Evolutionary conservation across 2,329 filamentous ascomycete genomes (phyloP), one percentile per base, ranked within the genome.

Genomic region (Tolypocladium guangdongense): DNA sequence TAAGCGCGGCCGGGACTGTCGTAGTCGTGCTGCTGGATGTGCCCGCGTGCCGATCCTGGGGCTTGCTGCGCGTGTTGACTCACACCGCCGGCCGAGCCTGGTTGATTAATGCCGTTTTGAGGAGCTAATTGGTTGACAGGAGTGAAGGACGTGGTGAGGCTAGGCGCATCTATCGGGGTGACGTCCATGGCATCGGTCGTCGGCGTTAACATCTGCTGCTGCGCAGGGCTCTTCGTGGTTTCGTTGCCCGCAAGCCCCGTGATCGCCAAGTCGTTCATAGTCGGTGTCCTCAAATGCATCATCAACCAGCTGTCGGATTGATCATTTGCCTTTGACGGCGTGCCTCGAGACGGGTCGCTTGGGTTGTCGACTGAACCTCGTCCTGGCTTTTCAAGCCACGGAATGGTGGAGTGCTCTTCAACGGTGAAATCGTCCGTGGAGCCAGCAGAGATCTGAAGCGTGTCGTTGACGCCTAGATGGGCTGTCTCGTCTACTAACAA

Each of bases 1-100:
- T 64, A 70, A 12, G 67, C 67, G 1, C 68, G 66, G 5, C 63
- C 65, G 24, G 67, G 67, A 48, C 65, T 68, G 41, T 70, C 68
- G 38, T 64, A 58, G 24, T 64, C 60, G 51, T 30, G n/a, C 43
- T 32, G 43, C 18, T 46, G 24, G 7, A n/a, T 3, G 18, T n/a
- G 24, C 7, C 18, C 27, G 10, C 18, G 16, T 12, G 18, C 43
- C 18, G 27, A 20, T 4, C n/a, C 43, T n/a, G 43, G 27, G n/a
- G 18, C 18, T 32, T 41, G 38, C 47, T 32, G 41, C 22, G 27
- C 27, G 30, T 46, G 52, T 37, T 53, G 52, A 33, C 27, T 20
- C 43, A 8, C 30, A 5, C 16, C 43, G 2, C 43, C 32, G 16
- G 18, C 27, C 18, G 27, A n/a, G 7, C 8, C 18, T 46, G 27